These are phyloP conservation scores for Cladosporium sp. DNA, from an alignment of 2,329 filamentous ascomycete genomes.

Conservation along the genomic window DNA sequence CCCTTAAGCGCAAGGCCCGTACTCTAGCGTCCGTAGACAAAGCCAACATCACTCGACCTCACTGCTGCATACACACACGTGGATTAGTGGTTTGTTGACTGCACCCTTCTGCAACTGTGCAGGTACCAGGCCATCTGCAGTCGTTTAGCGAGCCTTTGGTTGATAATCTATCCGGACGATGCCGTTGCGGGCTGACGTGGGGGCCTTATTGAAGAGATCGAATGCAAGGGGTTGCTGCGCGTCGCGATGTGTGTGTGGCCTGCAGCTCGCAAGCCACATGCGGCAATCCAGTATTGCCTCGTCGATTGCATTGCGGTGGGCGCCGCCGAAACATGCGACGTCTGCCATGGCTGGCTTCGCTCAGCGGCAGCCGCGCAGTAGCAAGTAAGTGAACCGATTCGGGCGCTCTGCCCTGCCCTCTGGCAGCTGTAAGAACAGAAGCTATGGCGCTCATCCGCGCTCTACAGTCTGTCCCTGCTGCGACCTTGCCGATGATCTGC, in stretches of 20 bases:
- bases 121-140: too few species aligned
- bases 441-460: not conserved
- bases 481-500: slow-evolving; percentile 11
- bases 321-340: slow-evolving; percentile 12
- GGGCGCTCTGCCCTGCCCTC: too few species aligned
- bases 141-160: not conserved
- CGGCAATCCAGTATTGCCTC: slow-evolving; percentile 2
- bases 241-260: slow-evolving; percentile 4
- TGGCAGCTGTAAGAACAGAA: slow-evolving; percentile 3
- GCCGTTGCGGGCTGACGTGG: slow-evolving; percentile 7
- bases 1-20: not conserved
- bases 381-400: too few species aligned
- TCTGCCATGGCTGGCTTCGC: not conserved
- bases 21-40: slow-evolving; percentile 10
- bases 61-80: too few species aligned
- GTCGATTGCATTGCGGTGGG: not conserved
- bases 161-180: not conserved
- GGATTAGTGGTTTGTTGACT: too few species aligned
- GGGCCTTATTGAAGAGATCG: not conserved
- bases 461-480: slow-evolving; percentile 4
- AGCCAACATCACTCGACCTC: slow-evolving; percentile 7
- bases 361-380: not conserved
- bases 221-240: slow-evolving; percentile 12
- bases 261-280: slow-evolving; percentile 11
- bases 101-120: too few species aligned